A percentile compares a stretch with the other conserved stretches of the same genome.
Conservation (phyloP, 2,329 filamentous ascomycete species). For the Aspergillus persii region DNA sequence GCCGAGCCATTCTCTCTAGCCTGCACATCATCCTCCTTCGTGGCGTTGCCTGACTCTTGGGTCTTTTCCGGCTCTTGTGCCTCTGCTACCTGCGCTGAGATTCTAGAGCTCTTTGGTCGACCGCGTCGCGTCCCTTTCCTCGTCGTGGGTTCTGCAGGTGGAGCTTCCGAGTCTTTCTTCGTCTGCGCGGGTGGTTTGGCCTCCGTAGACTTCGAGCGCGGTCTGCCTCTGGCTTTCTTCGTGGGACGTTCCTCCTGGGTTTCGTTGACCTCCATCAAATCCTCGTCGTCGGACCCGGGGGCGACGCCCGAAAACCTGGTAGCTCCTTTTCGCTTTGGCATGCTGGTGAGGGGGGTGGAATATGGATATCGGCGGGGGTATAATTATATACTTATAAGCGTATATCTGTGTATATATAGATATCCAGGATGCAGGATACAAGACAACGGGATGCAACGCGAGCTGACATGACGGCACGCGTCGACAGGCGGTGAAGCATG, state of each 20-base stretch:
- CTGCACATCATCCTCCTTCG: slow-evolving; percentile 29
- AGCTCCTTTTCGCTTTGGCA: slow-evolving; percentile 43
- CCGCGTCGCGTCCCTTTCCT: slow-evolving; percentile 28
- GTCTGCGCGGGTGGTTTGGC: slow-evolving; percentile 28
- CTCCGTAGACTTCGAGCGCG: slow-evolving; percentile 45
- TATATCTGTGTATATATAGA: too few relatives aligned
- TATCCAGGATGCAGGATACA: not conserved
- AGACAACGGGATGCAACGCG: too few relatives aligned
- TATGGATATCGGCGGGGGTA: too few relatives aligned
- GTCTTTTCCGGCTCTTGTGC: slow-evolving; percentile 27
- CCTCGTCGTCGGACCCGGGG: slow-evolving; percentile 46
- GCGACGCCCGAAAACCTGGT: slow-evolving; percentile 47
- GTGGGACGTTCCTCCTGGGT: slow-evolving; percentile 30
- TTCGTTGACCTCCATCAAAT: slow-evolving; percentile 33
- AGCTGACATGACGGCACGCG: not conserved
- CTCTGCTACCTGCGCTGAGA: slow-evolving; percentile 21
- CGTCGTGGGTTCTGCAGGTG: slow-evolving; percentile 18
- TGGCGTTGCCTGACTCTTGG: slow-evolving; percentile 42
- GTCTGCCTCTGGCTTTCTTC: slow-evolving; percentile 38
- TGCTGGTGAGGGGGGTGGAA: slow-evolving; percentile 9
- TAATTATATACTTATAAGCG: too few relatives aligned
- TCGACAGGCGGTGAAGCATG: not conserved
- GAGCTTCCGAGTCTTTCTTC: slow-evolving; percentile 24
- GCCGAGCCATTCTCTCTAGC: slow-evolving; percentile 18
- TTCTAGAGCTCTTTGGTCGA: slow-evolving; percentile 32